Evolutionary conservation across 108 stramenopile species (phyloP), one percentile per base, ranked within the genome.

Genomic region (Fistulifera solaris): DNA sequence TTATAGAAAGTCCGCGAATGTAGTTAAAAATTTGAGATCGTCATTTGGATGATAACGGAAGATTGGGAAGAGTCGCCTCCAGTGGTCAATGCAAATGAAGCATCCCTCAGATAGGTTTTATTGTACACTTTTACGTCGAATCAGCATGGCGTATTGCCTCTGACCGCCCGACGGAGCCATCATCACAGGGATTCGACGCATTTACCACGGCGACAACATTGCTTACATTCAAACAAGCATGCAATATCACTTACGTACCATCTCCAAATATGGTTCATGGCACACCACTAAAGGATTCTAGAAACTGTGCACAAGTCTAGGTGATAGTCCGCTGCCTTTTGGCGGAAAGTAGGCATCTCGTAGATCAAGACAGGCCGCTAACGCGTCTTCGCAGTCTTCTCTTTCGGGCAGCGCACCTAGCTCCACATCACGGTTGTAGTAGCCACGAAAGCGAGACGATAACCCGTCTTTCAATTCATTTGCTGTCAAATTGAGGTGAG

Each of bases 341-440:
- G 83, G 87, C 46, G 80, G 87, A 26, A 68, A 69, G 54, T 89
- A 89, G 0, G 68, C 57, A 73, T 85, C 88, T 1, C 73, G 69
- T 40, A 85, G 53, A 22, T 83, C 67, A 10, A 63, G 65, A 44
- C 79, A 79, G 26, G 58, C 54, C 55, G 81, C 79, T 48, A 81
- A 28, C 21, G 84, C 78, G 17, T 86, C 82, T 19, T 79, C 74
- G 50, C 76, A 82, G 66, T 89, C 84, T 61, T 89, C 88, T 11
- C 51, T 51, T 47, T 85, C 88, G 44, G 88, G 88, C 10, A 79
- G 40, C 0, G 80, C 52, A 11, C 84, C 88, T 44, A 68, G 68
- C 66, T 72, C 64, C 15, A 72, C 63, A 64, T 89, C 84, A 22
- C 82, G 75, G 52, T 71, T 62, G 26, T 74, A 62, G 46, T 65